Evolutionary conservation across 257 asterid species (phyloP).

Genomic region (Solanum chilense): DNA sequence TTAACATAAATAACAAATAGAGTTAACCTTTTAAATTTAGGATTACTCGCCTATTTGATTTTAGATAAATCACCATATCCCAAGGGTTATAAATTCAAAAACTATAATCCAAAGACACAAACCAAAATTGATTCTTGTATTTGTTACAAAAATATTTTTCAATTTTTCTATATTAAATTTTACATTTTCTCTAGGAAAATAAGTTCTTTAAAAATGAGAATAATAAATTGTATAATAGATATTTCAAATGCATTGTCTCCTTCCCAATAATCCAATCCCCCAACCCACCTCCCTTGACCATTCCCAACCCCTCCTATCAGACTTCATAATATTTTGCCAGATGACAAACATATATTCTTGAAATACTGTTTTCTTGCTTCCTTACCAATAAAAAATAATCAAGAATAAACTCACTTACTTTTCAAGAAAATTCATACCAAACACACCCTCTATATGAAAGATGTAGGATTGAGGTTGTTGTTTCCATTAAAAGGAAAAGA

Average conservation of each 20-base stretch:
- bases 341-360: too few species aligned
- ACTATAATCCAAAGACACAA: background rate
- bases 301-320: background rate
- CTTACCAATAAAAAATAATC: background rate
- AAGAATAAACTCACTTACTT: background rate
- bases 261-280: background rate
- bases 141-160: too few species aligned
- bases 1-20: background rate
- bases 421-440: background rate
- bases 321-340: too few species aligned
- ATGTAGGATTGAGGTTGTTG: background rate
- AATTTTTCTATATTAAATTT: too few species aligned
- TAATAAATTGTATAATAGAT: too few species aligned
- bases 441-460: background rate
- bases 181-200: background rate
- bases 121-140: background rate
- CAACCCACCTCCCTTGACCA: background rate
- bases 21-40: background rate
- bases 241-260: background rate
- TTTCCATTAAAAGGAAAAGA: background rate
- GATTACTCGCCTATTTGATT: background rate
- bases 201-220: background rate
- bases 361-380: background rate
- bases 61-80: background rate
- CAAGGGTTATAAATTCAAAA: background rate